Evolutionary conservation across 805 yeast genomes (phyloP).

Genomic region (Kluyveromyces wickerhamii): DNA sequence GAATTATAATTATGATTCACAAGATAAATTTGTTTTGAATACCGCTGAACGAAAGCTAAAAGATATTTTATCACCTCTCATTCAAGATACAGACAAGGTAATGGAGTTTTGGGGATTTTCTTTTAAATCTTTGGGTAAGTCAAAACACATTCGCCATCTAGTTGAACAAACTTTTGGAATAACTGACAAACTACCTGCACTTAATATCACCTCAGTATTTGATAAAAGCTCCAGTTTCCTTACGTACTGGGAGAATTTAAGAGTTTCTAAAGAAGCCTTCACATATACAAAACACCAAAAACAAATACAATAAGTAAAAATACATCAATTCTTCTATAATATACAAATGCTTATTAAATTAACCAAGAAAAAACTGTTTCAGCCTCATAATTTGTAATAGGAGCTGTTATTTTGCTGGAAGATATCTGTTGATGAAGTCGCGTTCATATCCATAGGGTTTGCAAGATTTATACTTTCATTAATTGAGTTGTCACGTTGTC

Average conservation of each 20-base stretch:
- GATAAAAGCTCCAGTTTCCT: background rate
- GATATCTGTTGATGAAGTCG: slow-evolving; percentile 10
- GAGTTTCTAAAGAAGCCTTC: background rate
- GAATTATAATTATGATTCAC: slow-evolving; percentile 34
- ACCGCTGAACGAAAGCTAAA: background rate
- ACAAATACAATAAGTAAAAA: too few species aligned
- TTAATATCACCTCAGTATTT: background rate
- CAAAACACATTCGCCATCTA: too few species aligned
- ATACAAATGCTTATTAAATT: too few species aligned
- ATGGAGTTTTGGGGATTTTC: background rate
- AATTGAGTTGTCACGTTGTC: slow-evolving; percentile 13
- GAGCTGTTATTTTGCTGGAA: slow-evolving; percentile 8
- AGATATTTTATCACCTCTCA: background rate
- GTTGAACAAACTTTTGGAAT: background rate
- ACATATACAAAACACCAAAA: background rate
- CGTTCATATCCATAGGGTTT: slow-evolving; percentile 5
- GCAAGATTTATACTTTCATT: slow-evolving; percentile 8
- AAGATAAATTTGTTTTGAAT: slow-evolving; percentile 26
- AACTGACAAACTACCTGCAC: background rate
- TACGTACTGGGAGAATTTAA: slow-evolving; percentile 1
- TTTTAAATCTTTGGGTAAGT: too few species aligned
- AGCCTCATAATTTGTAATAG: slow-evolving; percentile 6
- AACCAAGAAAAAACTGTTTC: too few species aligned
- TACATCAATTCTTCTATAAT: too few species aligned
- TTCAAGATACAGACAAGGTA: background rate